Evolutionary conservation across 192 early-diverging fungal genomes (phyloP), one percentile per base, ranked within the genome.

Genomic region (Umbelopsis isabellina): DNA sequence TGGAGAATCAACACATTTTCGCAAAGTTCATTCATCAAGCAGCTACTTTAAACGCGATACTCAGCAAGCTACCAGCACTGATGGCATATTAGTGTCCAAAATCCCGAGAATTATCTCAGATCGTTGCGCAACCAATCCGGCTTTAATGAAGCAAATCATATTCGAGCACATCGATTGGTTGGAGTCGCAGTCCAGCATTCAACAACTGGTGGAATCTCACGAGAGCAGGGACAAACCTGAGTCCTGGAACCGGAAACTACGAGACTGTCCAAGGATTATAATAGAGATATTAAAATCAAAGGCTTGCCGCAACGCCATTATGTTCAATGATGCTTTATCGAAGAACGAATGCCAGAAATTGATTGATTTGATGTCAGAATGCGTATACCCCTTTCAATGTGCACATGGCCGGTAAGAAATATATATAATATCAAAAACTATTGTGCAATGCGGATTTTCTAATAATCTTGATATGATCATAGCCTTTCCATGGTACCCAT

Each of bases 261-360:
- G 75, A 21, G 75, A 72, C 44, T 88, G 85, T 72, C 91, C 91
- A 5, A 80, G 77, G 49, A 87, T 83, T 12, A 85, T 93, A 9
- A 51, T 90, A 48, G 89, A 92, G 30, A 85, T 93, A 30, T 67
- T 92, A 41, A 88, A 91, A 50, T 91, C 90, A 7, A 93, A 91
- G 67, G 90, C 92, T 11, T 93, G 92, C 75, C 77, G 90, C 65
- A 77, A 75, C 73, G 90, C 92, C 12, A 90, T 94, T 23, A 92
- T 88, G 87, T 94, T 94, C 75, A 91, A 91, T 46, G 89, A 91
- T 48, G 67, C 61, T 20, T 77, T 94, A 2, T 73, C 81, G 0
- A 13, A 70, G 9, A 58, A 69, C 3, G 73, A 84, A 46, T 92
- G 91, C 77, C 49, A 74, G 53, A 37, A 66, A 13, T 58, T 94